Evolutionary conservation across 2,329 filamentous ascomycete genomes (phyloP).

Genomic region (Diplocarpon rosae): DNA sequence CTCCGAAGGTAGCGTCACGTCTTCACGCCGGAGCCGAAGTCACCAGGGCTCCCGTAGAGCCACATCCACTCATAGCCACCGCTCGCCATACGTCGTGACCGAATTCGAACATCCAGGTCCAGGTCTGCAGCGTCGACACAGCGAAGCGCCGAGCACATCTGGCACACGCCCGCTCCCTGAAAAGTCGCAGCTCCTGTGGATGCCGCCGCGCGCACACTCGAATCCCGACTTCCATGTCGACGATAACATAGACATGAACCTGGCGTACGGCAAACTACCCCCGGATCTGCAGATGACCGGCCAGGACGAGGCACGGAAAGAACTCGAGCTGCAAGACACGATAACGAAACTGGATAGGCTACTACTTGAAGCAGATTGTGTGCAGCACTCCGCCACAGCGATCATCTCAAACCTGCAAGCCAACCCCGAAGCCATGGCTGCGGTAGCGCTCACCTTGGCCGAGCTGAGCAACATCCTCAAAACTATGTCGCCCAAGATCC

Average conservation of each 20-base stretch:
- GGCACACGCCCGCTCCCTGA: slow-evolving; percentile 13
- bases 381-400: slow-evolving; percentile 71
- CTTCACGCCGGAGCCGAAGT: slow-evolving; percentile 18
- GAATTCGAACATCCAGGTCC: slow-evolving; percentile 9
- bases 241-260: slow-evolving; percentile 69
- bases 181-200: slow-evolving; percentile 8
- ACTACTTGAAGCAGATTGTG: slow-evolving; percentile 76
- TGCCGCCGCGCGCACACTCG: slow-evolving; percentile 14
- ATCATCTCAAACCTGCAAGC: slow-evolving; percentile 73
- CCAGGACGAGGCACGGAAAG: slow-evolving; percentile 26
- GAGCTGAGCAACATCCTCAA: slow-evolving; percentile 75
- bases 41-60: slow-evolving; percentile 15
- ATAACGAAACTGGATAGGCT: slow-evolving; percentile 66
- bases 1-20: slow-evolving; percentile 18
- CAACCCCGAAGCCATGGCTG: slow-evolving; percentile 85
- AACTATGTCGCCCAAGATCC: slow-evolving; percentile 75
- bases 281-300: slow-evolving; percentile 42
- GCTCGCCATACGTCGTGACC: slow-evolving; percentile 15
- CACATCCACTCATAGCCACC: background rate
- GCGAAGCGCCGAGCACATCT: slow-evolving; percentile 14
- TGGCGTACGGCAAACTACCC: slow-evolving; percentile 79
- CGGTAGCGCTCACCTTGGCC: slow-evolving; percentile 82
- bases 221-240: slow-evolving; percentile 22
- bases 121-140: slow-evolving; percentile 19
- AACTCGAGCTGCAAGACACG: slow-evolving; percentile 53